Evolutionary conservation across 108 stramenopile species (phyloP).

Genomic region (Bacterosira constricta): DNA sequence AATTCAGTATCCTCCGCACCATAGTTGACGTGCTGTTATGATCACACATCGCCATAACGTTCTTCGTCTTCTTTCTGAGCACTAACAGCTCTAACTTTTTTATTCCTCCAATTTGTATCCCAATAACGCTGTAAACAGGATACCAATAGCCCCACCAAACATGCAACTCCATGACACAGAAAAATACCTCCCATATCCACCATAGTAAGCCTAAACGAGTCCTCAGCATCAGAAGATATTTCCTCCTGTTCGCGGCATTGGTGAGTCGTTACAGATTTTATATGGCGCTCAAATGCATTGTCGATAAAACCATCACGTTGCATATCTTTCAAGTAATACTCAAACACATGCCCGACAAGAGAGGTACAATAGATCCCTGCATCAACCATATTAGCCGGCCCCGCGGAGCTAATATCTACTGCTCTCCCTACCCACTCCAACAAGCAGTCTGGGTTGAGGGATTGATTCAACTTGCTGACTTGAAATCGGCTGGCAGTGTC

Average conservation of each 20-base stretch:
- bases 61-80: no score
- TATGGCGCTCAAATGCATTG: conserved; percentile 11
- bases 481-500: conserved; percentile 11
- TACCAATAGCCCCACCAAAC: background rate
- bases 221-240: background rate
- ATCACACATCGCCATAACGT: no score
- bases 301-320: conserved; percentile 44
- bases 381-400: conserved; percentile 41
- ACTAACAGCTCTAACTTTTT: no score
- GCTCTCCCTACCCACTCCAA: conserved; percentile 38
- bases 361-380: conserved; percentile 43
- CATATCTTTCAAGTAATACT: conserved; percentile 50
- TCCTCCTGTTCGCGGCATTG: background rate
- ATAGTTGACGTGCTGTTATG: no score
- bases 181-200: conserved; percentile 34
- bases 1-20: no score
- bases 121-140: background rate
- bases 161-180: background rate
- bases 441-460: conserved; percentile 35
- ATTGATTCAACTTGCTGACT: background rate
- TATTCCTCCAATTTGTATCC: background rate
- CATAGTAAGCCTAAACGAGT: conserved; percentile 1
- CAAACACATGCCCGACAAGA: conserved; percentile 34
- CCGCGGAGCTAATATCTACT: conserved; percentile 1
- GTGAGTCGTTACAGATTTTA: background rate